These are phyloP conservation scores for Pythium sukuiense DNA, from an alignment of 352 stramenopile genomes.

Conservation along the genomic window DNA sequence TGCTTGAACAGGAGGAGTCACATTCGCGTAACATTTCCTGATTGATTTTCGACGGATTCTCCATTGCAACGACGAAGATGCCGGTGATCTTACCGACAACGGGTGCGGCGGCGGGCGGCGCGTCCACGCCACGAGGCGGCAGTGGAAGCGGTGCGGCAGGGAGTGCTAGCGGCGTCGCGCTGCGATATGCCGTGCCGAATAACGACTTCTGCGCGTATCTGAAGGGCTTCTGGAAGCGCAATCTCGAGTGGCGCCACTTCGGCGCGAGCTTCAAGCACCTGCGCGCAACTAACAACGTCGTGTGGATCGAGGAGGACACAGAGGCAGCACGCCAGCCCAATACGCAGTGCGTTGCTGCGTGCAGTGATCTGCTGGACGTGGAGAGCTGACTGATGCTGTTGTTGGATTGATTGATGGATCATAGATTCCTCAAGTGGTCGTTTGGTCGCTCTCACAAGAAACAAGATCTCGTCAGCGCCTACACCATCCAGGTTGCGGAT, in stretches of 20 bases:
- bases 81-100: not conserved
- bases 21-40: not conserved
- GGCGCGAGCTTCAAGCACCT: conserved; percentile 75
- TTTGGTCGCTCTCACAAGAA: conserved; percentile 72
- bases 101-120: no score
- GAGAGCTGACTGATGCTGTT: not conserved
- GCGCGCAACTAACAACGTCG: conserved; percentile 80
- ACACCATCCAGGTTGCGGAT: conserved; percentile 71
- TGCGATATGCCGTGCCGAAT: conserved; percentile 58
- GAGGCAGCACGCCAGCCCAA: conserved; percentile 71
- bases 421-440: conserved; percentile 79
- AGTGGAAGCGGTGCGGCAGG: not conserved
- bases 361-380: not conserved
- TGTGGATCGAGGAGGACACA: conserved; percentile 74
- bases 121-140: not conserved
- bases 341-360: conserved; percentile 41
- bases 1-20: not conserved
- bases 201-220: conserved; percentile 73
- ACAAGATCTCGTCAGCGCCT: conserved; percentile 69
- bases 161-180: not conserved
- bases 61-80: not conserved
- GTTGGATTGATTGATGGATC: not conserved
- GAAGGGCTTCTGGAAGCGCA: conserved; percentile 82
- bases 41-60: not conserved
- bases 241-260: conserved; percentile 80